A percentile compares a stretch with the other conserved stretches of the same genome.
Evolutionary conservation across 176 grass and related monocot species (phyloP).

Genomic region (Carex pumila): DNA sequence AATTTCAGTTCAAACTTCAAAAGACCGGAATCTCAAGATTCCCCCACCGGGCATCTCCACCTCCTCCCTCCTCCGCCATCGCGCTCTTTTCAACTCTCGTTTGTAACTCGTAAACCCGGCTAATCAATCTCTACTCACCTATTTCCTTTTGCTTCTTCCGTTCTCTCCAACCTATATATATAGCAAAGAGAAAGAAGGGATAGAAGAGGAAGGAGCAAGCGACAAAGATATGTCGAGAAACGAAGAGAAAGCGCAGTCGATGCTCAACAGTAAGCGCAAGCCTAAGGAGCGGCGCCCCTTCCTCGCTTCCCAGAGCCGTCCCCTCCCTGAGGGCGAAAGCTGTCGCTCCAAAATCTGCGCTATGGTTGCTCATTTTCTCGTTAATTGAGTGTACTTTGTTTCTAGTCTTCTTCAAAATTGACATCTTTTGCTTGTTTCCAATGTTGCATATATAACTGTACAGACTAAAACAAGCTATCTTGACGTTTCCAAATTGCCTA

Average conservation of each 20-base stretch:
- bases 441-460: not conserved
- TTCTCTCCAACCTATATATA: not conserved
- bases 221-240: slow-evolving; percentile 63
- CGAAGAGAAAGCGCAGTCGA: slow-evolving; percentile 96
- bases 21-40: slow-evolving; percentile 38
- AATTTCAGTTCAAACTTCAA: slow-evolving; percentile 36
- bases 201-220: not conserved
- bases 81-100: not conserved
- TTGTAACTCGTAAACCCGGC: too few species aligned
- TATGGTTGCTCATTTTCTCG: slow-evolving; percentile 23
- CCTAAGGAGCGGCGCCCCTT: slow-evolving; percentile 81
- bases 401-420: not conserved
- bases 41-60: too few species aligned
- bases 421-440: not conserved
- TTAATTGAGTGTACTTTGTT: not conserved
- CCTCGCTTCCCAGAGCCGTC: slow-evolving; percentile 86
- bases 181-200: not conserved
- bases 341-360: slow-evolving; percentile 86
- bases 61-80: too few species aligned
- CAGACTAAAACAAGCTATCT: not conserved
- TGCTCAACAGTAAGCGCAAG: slow-evolving; percentile 95
- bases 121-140: not conserved
- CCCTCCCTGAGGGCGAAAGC: slow-evolving; percentile 73
- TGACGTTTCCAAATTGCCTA: not conserved
- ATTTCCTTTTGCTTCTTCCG: not conserved